Evolutionary conservation across 768 basidiomycete species (phyloP), one percentile per base, ranked within the genome.

Genomic region (Inosperma sp.): DNA sequence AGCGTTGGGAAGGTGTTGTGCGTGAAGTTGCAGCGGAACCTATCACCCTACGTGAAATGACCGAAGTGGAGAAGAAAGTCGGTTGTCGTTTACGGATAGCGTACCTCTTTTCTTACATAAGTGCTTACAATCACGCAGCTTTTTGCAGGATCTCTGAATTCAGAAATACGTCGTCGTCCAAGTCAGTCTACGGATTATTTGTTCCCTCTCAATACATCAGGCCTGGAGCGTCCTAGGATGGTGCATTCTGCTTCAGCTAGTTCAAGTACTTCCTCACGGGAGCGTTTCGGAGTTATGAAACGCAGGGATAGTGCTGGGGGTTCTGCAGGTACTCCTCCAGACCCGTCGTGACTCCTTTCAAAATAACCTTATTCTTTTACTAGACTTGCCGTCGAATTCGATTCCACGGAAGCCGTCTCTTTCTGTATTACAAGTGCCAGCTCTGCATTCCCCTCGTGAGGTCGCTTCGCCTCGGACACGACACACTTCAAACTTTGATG

Each of bases 31-130:
- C 79, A 23, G 76, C 64, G 35, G 87, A 90, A 51, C 93, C 93
- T 14, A 68, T 85, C 29, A 79, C 81, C 33, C 62, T 92, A 59
- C 84, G 83, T 57, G 93, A 94, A 63, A 80, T 89, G 80, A 74
- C 73, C 51, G 90, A 92, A 46, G 71, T 73, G 17, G 93, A 95
- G 75, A 91, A 85, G 74, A 94, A 93, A 87, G 93, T 93, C 60
- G 60, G 77, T 65, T 52, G 30, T 36, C 46, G 44, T 56, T 35
- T 34, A 47, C 10, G 33, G 16, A 25, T 35, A 51, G 21, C 56
- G 42, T 53, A 31, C 56, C 53, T 60, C 57, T 52, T 52, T 55
- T 42, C 53, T 54, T 56, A 42, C 52, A 43, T 49, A 54, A 35
- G 50, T 51, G 44, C 59, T 65, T 46, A 64, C 68, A 34, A 53